phyloP scores from a whole-genome alignment of 129 eudicot species.

The Cynara cardunculus region DNA sequence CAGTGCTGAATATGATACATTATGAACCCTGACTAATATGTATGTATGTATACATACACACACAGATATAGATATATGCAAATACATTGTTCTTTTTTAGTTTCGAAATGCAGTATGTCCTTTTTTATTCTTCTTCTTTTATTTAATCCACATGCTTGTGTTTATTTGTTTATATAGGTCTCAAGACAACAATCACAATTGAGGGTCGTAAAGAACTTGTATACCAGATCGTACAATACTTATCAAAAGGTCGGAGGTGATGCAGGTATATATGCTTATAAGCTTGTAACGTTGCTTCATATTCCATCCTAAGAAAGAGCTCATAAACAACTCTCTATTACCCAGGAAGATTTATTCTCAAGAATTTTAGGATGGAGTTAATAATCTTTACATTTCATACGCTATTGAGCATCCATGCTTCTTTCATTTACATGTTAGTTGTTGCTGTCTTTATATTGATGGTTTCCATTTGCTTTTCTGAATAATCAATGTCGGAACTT shows the following conservation, averaged over 20 bases:
- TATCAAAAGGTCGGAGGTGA: constrained; percentile 19
- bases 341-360: not conserved
- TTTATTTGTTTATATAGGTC: constrained; percentile 17
- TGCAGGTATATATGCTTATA: constrained; percentile 21
- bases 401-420: not conserved
- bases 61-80: not conserved
- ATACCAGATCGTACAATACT: constrained; percentile 13
- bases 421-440: not conserved
- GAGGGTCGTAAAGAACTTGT: constrained; percentile 14
- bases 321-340: not conserved
- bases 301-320: not conserved
- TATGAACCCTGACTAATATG: too few species aligned
- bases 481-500: not conserved
- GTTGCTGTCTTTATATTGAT: not conserved
- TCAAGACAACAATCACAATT: constrained; percentile 24
- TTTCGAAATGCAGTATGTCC: not conserved
- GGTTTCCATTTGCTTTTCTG: not conserved
- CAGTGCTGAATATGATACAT: too few species aligned
- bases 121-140: not conserved
- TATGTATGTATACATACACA: too few species aligned
- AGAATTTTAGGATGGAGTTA: not conserved
- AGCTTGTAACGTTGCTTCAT: not conserved
- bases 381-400: not conserved
- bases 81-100: not conserved
- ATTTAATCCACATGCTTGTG: constrained; percentile 14